Evolutionary conservation across 805 yeast species (phyloP).

Genomic region (Myxozyma nipponensis): DNA sequence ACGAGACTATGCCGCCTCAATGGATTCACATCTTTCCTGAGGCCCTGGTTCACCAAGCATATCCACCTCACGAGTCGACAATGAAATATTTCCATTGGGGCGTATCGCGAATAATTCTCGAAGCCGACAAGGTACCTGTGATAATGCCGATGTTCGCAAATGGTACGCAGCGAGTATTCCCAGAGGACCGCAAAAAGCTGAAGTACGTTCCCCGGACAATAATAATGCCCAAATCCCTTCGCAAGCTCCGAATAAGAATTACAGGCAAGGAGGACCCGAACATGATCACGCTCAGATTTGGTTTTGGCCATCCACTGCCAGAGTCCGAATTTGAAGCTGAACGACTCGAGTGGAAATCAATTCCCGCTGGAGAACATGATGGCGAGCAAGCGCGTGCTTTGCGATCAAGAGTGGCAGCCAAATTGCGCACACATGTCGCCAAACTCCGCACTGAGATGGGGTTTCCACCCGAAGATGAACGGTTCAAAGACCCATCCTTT

Average conservation of each 20-base stretch:
- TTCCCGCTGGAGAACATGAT: slow-evolving; percentile 42
- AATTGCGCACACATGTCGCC: slow-evolving; percentile 56
- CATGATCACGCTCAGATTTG: slow-evolving; percentile 51
- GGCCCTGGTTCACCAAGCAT: slow-evolving; percentile 80
- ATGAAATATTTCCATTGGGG: slow-evolving; percentile 98
- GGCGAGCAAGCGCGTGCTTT: slow-evolving; percentile 65
- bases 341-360: slow-evolving; percentile 68
- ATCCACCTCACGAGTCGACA: slow-evolving; percentile 74
- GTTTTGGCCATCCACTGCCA: slow-evolving; percentile 67
- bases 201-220: slow-evolving; percentile 44
- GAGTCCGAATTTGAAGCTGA: slow-evolving; percentile 56
- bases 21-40: slow-evolving; percentile 97
- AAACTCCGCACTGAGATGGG: slow-evolving; percentile 22
- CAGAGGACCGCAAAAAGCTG: slow-evolving; percentile 61
- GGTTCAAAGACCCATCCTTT: slow-evolving; percentile 64
- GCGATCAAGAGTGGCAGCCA: slow-evolving; percentile 66
- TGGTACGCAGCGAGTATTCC: slow-evolving; percentile 84
- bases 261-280: slow-evolving; percentile 52
- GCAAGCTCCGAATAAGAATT: neutral
- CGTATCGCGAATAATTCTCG: slow-evolving; percentile 74
- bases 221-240: slow-evolving; percentile 42
- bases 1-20: slow-evolving; percentile 19
- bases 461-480: slow-evolving; percentile 59
- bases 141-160: slow-evolving; percentile 79
- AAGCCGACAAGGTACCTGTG: slow-evolving; percentile 77